phyloP scores from a whole-genome alignment of 768 basidiomycete genomes.

The Boletus barrowsii region DNA sequence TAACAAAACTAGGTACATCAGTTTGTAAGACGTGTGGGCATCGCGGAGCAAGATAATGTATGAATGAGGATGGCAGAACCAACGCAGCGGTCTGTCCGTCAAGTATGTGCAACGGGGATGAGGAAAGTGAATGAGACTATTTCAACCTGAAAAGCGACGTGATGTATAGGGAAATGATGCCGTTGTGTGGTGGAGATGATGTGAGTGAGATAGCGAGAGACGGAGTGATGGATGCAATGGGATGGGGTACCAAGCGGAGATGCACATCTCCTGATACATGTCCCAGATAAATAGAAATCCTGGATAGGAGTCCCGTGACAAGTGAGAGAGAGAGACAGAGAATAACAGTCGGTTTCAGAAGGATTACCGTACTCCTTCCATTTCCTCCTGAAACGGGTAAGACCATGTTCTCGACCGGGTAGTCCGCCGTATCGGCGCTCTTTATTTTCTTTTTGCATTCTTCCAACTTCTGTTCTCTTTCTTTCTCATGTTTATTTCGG shows the following conservation, averaged over 20 bases:
- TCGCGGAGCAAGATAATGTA: constrained; percentile 14
- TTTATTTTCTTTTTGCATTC: constrained; percentile 1
- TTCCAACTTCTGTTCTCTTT: constrained; percentile 4
- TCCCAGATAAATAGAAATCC: constrained; percentile 35
- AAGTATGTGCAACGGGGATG: constrained; percentile 18
- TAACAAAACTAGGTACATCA: constrained; percentile 5
- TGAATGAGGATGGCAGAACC: constrained; percentile 10
- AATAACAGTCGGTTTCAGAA: constrained; percentile 18
- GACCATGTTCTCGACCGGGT: constrained; percentile 18
- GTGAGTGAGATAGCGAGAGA: constrained; percentile 23
- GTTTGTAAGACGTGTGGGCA: constrained; percentile 11
- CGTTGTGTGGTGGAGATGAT: constrained; percentile 25
- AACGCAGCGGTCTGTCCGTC: constrained; percentile 21
- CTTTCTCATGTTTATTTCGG: constrained; percentile 4
- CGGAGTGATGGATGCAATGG: constrained; percentile 24
- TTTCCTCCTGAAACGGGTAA: constrained; percentile 22
- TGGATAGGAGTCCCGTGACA: constrained; percentile 27
- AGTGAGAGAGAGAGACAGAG: constrained; percentile 19
- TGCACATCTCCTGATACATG: constrained; percentile 27
- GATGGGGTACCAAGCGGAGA: constrained; percentile 24
- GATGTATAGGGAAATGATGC: constrained; percentile 28
- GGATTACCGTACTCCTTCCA: constrained; percentile 16
- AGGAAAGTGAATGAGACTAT: constrained; percentile 8
- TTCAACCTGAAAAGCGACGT: constrained; percentile 16
- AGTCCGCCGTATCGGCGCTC: constrained; percentile 13